Base-by-base conservation (phyloP, 2,329 filamentous ascomycete species). In the Xylariaceae sp. region DNA sequence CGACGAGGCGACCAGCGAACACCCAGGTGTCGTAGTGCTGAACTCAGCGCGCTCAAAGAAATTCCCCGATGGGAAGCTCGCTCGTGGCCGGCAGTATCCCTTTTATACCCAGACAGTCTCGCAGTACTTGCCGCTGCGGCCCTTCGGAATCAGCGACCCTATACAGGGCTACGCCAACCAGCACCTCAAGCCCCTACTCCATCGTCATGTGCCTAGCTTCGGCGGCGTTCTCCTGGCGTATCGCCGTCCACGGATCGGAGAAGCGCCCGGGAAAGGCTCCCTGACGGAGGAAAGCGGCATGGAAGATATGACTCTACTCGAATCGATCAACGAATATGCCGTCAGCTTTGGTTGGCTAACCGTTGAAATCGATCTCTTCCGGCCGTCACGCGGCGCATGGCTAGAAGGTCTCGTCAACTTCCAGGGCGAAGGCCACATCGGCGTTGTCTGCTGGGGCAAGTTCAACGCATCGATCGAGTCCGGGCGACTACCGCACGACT, bases 401-500 rank as follows among this genome's bases (percentile, higher is more conserved):
- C 82, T 97, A 70, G 87, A 92, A 65, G 94, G 91, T 9, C 87
- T 82, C 66, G 83, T 97, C 58, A 94, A 93, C 68, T 79, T 97
- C 35, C 90, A 96, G 71, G 93, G 88, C 52, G 90, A 94, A 67
- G 91, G 90, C 5, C 91, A 97, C 70, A 81, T 99, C 5, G 92
- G 93, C 17, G 83, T 97, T 2, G 85, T 95, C 9, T 94, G 91
- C 73, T 92, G 91, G 76, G 93, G 93, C 73, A 85, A 91, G 65
- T 97, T 97, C 80, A 96, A 94, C 66, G 90, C 93, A 1, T 90
- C 88, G 49, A 89, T 99, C 61, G 88, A 93, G 68, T 81, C 87
- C 18, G 84, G 83, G 62, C 81, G 90, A 42, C 78, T 99, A 13
- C 94, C 94, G 0, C 74, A 77, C 11, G 82, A 83, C 23, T 99